Evolutionary conservation across 2,329 filamentous ascomycete genomes (phyloP).

Genomic region (Colletotrichum acutatum): DNA sequence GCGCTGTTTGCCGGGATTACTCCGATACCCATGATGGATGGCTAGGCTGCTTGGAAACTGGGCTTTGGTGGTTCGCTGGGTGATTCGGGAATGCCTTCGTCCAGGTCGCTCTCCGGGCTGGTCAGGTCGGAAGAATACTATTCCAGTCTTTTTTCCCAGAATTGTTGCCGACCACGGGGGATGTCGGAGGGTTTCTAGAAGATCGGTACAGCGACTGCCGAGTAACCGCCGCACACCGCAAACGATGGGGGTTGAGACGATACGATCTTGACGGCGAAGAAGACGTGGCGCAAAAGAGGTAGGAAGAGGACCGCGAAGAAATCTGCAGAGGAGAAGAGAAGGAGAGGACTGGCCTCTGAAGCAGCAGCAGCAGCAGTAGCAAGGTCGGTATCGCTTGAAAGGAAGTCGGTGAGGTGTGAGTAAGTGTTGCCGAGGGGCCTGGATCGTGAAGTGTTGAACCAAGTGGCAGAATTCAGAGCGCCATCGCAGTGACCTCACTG

Average conservation of each 20-base stretch:
- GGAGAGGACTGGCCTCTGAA: not conserved
- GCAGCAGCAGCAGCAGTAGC: too few species aligned
- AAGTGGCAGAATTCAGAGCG: constrained; percentile 30
- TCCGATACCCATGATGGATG: constrained; percentile 32
- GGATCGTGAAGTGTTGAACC: constrained; percentile 25
- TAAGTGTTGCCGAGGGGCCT: constrained; percentile 8
- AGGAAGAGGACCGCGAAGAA: too few species aligned
- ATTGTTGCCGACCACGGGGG: constrained; percentile 21
- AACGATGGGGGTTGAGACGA: constrained; percentile 1
- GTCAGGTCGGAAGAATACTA: not conserved
- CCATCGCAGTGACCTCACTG: constrained; percentile 27
- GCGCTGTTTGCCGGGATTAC: constrained; percentile 29
- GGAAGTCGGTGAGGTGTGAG: constrained; percentile 1
- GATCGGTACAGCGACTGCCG: constrained; percentile 30
- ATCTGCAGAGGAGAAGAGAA: not conserved
- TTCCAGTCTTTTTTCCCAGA: not conserved
- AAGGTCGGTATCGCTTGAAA: not conserved
- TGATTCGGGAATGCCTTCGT: not conserved
- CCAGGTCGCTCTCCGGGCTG: not conserved
- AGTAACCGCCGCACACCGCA: constrained; percentile 23
- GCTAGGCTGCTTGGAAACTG: not conserved
- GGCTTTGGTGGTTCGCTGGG: not conserved
- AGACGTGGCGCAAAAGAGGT: not conserved
- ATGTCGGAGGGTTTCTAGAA: constrained; percentile 15
- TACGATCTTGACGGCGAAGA: constrained; percentile 5